Evolutionary conservation across 108 stramenopile species (phyloP).

Genomic region (Cafeteria roenbergensis): DNA sequence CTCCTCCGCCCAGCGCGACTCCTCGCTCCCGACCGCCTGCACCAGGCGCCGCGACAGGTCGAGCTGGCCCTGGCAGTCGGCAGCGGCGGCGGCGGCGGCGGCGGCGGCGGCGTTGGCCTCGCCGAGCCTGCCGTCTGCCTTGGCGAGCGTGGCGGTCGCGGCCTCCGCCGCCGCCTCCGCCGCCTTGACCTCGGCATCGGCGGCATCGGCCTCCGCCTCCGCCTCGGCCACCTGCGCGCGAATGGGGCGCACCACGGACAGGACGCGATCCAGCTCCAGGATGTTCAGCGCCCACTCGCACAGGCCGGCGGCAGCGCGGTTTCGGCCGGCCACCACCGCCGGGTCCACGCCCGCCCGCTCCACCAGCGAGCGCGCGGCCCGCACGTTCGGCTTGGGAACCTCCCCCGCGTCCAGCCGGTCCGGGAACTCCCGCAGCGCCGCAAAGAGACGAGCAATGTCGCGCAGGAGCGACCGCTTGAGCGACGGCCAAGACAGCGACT

Average conservation of each 20-base stretch:
- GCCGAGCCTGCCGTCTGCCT: slow-evolving; percentile 40
- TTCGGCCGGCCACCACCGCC: slow-evolving; percentile 37
- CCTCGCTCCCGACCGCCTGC: slow-evolving; percentile 38
- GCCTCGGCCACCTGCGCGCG: slow-evolving; percentile 22
- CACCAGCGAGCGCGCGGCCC: slow-evolving; percentile 46
- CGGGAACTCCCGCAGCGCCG: slow-evolving; percentile 15
- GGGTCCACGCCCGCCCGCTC: slow-evolving; percentile 55
- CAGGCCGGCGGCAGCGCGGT: slow-evolving; percentile 41
- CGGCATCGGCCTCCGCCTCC: background rate
- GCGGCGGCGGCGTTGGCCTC: slow-evolving; percentile 38
- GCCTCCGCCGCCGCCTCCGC: slow-evolving; percentile 19
- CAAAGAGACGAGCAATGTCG: slow-evolving; percentile 40
- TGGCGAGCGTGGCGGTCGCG: slow-evolving; percentile 39
- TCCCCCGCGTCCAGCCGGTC: slow-evolving; percentile 34
- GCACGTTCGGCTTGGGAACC: slow-evolving; percentile 32
- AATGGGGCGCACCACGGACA: slow-evolving; percentile 35
- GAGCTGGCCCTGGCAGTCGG: slow-evolving; percentile 30
- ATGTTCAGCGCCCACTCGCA: slow-evolving; percentile 53
- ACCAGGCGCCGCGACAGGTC: slow-evolving; percentile 45
- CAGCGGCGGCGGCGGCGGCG: slow-evolving; percentile 36
- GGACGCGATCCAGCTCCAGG: slow-evolving; percentile 35
- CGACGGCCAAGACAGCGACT: slow-evolving; percentile 20
- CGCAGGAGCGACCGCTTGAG: slow-evolving; percentile 40
- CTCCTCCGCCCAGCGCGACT: slow-evolving; percentile 37
- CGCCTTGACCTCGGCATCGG: slow-evolving; percentile 5